Percentiles rank a stretch among this genome's conserved stretches.
Evolutionary conservation across 129 eudicot genomes (phyloP).

Genomic region (Oenanthe sinensis): DNA sequence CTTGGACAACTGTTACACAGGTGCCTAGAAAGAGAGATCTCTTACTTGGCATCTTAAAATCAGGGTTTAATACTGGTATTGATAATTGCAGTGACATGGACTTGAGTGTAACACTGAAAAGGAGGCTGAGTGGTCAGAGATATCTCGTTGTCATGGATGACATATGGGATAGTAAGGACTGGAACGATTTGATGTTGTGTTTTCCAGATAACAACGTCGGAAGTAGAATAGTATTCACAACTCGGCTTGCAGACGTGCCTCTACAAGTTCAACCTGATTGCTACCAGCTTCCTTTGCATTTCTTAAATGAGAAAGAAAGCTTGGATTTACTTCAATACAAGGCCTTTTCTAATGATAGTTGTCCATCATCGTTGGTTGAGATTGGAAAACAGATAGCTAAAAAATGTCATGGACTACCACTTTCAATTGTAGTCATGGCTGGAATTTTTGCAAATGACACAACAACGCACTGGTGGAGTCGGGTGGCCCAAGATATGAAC

Average conservation of each 20-base stretch:
- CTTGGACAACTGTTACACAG: conserved; percentile 31
- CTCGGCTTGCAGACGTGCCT: conserved; percentile 16
- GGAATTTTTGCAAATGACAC: conserved; percentile 10
- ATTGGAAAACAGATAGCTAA: conserved; percentile 22
- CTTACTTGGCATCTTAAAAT: conserved; percentile 18
- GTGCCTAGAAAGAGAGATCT: conserved; percentile 14
- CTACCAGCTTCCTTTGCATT: conserved; percentile 3
- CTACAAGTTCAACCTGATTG: neutral
- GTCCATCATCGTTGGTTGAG: conserved; percentile 19
- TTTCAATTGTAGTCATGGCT: conserved; percentile 23
- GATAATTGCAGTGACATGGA: neutral
- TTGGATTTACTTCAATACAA: conserved; percentile 27
- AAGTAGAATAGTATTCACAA: conserved; percentile 31
- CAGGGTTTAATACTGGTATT: neutral
- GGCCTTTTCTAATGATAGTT: conserved; percentile 9
- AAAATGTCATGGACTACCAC: conserved; percentile 33
- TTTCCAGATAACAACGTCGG: conserved; percentile 27
- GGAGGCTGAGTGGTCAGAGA: conserved; percentile 20
- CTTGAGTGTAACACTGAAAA: conserved; percentile 15
- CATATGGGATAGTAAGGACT: conserved; percentile 22
- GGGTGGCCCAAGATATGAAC: neutral
- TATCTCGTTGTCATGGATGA: conserved; percentile 30
- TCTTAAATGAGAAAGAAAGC: conserved; percentile 18
- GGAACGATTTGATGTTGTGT: conserved; percentile 24
- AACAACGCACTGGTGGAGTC: conserved; percentile 9